Conservation (phyloP, 2,329 filamentous ascomycete genomes). For the Scolecobasidium constrictum region DNA sequence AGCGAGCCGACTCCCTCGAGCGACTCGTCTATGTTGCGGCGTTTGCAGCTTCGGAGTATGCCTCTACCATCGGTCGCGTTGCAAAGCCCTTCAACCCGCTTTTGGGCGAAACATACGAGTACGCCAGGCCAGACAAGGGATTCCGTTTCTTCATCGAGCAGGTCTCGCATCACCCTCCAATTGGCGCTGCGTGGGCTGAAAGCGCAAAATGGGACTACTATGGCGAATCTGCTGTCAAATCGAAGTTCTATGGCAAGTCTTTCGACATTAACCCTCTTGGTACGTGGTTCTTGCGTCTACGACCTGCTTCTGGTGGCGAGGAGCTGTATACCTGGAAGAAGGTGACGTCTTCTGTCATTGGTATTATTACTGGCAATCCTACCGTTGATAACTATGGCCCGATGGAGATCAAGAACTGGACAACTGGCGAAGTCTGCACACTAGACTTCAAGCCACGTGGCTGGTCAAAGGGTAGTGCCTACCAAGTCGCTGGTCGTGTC, state of each 20-base stretch:
- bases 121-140: conserved; percentile 88
- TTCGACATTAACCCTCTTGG: conserved; percentile 95
- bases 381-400: conserved; percentile 95
- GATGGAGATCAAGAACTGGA: conserved; percentile 98
- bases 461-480: conserved; percentile 90
- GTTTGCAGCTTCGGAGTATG: conserved; percentile 93
- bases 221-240: conserved; percentile 88
- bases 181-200: conserved; percentile 89
- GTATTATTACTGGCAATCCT: conserved; percentile 93
- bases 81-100: conserved; percentile 98
- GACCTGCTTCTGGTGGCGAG: conserved; percentile 62
- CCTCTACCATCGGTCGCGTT: conserved; percentile 90
- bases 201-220: conserved; percentile 92
- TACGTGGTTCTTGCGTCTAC: conserved; percentile 88
- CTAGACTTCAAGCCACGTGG: conserved; percentile 92
- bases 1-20: conserved; percentile 77
- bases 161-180: conserved; percentile 91
- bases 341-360: conserved; percentile 92
- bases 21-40: conserved; percentile 89
- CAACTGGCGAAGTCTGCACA: conserved; percentile 78
- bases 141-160: conserved; percentile 99
- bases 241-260: conserved; percentile 94
- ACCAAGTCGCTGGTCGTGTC: conserved; percentile 78
- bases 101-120: conserved; percentile 93
- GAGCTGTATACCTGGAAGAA: conserved; percentile 99